Percentiles rank a stretch among this genome's conserved stretches.
These are phyloP conservation scores for Acidiella bohemica DNA, from an alignment of 495 filamentous ascomycete genomes.

Conservation along the genomic window DNA sequence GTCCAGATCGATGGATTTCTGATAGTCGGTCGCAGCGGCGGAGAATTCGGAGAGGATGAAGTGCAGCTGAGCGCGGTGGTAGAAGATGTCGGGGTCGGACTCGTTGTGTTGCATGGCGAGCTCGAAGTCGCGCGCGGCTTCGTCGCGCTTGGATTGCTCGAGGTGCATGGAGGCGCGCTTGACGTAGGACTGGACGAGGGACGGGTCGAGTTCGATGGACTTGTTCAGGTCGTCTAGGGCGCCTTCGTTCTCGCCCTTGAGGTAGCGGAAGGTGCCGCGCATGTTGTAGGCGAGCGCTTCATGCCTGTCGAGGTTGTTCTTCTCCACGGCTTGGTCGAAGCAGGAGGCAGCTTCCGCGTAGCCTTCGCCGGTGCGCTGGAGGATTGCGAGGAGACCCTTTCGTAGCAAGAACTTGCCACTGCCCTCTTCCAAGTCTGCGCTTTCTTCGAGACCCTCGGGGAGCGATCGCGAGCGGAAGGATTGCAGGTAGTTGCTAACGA, in stretches of 20 bases:
- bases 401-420: constrained; percentile 75
- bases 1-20: constrained; percentile 97
- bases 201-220: constrained; percentile 78
- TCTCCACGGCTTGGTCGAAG: constrained; percentile 77
- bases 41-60: constrained; percentile 92
- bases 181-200: constrained; percentile 90
- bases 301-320: constrained; percentile 59
- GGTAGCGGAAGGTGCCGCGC: constrained; percentile 87
- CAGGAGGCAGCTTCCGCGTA: constrained; percentile 75
- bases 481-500: constrained; percentile 96
- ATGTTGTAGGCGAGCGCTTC: constrained; percentile 91
- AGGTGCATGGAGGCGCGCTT: constrained; percentile 97
- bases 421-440: constrained; percentile 57
- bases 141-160: constrained; percentile 84
- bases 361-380: constrained; percentile 70
- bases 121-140: constrained; percentile 77
- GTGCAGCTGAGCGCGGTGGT: constrained; percentile 95
- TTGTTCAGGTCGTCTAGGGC: constrained; percentile 76
- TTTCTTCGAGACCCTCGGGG: constrained; percentile 71
- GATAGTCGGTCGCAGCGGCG: constrained; percentile 93
- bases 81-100: constrained; percentile 94
- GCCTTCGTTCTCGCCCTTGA: constrained; percentile 71
- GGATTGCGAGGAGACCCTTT: constrained; percentile 66
- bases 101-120: constrained; percentile 72
- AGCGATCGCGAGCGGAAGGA: constrained; percentile 77